Conservation (phyloP, 805 yeast genomes). For the Zygotorulaspora chibaensis region DNA sequence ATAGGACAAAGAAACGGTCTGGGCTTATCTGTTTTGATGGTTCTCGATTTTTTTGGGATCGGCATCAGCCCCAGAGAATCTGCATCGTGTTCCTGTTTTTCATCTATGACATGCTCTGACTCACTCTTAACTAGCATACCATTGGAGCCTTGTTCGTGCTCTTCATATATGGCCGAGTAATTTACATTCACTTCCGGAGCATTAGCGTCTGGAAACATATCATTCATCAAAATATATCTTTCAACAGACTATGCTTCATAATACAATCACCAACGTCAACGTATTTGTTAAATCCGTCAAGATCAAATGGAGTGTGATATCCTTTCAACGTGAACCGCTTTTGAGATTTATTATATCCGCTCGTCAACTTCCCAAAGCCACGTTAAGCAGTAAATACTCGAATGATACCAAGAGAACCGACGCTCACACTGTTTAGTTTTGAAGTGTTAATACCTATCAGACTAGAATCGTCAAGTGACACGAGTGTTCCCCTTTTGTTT, state of each 20-base stretch:
- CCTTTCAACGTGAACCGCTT: too few species aligned
- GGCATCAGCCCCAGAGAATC: slow-evolving; percentile 43
- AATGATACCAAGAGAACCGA: too few species aligned
- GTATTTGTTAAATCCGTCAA: background rate
- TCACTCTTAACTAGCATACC: background rate
- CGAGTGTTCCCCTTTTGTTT: too few species aligned
- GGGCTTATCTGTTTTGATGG: slow-evolving; percentile 87
- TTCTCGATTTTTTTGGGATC: slow-evolving; percentile 79
- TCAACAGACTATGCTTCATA: background rate
- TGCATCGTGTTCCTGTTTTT: background rate
- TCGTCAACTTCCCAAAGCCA: too few species aligned
- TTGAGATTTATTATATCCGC: too few species aligned
- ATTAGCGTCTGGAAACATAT: slow-evolving; percentile 7
- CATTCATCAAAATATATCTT: background rate
- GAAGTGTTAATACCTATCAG: too few species aligned
- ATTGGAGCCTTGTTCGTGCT: background rate
- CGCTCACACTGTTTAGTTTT: too few species aligned
- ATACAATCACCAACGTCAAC: background rate
- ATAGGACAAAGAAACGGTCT: slow-evolving; percentile 87
- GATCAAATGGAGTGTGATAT: background rate
- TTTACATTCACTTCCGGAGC: background rate
- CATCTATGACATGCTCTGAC: background rate
- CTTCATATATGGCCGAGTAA: background rate
- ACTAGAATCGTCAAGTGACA: too few species aligned
- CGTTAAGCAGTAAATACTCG: too few species aligned